Base-by-base conservation (phyloP, 73 alveolate genomes). In the Halteria grandinella region DNA sequence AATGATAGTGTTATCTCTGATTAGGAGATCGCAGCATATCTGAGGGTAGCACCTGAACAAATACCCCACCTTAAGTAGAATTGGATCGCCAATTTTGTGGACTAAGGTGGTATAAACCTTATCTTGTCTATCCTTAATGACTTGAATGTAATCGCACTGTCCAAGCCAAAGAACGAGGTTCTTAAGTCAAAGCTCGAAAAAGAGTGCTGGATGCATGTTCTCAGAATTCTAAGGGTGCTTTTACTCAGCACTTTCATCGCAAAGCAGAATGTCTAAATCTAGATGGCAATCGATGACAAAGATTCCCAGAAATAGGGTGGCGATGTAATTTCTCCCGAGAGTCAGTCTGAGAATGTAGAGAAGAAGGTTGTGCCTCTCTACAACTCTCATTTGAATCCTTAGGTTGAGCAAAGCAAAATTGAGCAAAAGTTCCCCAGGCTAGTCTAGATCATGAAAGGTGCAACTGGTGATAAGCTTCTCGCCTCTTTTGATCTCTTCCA, bases 201-300 rank as follows among this genome's bases (percentile, higher is more conserved):
- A 32, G 80, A 66, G 11, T 23, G 69, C 36, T 27, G 43, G 28
- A 11, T 25, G 24, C 23, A 11, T 14, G 21, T 44, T 2, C 17
- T 66, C 21, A 66, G 32, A 44, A 12, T 37, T 1, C 43, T 66
- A 52, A 66, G 47, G 33, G 7, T 47, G 1, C 45, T 66, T 5
- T 23, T 66, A 39, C 12, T 66, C 17, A 29, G 69, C 14, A 12
- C 80, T 11, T 66, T 66, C 29, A 44, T 41, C 49, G 63, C 51
- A 23, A 66, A n/a, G n/a, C n/a, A n/a, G n/a, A n/a, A n/a, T n/a
- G n/a, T n/a, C n/a, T n/a, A n/a, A n/a, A n/a, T n/a, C n/a, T n/a
- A n/a, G n/a, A n/a, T n/a, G n/a, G n/a, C n/a, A n/a, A n/a, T n/a
- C n/a, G n/a, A n/a, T n/a, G n/a, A n/a, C n/a, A n/a, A n/a, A n/a